phyloP scores from a whole-genome alignment of 495 filamentous ascomycete genomes.

The Neurospora intermedia region DNA sequence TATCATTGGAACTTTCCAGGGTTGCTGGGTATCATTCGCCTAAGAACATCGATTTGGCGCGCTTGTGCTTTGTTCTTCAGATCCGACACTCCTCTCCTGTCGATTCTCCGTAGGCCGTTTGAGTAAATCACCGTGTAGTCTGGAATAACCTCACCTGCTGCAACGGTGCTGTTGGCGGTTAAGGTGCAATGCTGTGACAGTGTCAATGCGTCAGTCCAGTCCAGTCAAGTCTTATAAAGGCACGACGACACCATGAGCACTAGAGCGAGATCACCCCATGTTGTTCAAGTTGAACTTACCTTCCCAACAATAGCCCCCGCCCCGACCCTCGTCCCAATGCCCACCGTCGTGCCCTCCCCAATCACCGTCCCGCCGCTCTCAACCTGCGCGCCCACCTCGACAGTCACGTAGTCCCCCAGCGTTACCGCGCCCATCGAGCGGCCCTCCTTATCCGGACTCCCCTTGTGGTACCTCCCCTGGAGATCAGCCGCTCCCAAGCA shows the following conservation, averaged over 20 bases:
- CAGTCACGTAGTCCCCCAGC: constrained; percentile 45
- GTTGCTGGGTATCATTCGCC: constrained; percentile 52
- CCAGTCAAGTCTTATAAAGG: background rate
- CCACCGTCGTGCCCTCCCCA: constrained; percentile 53
- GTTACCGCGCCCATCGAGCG: constrained; percentile 28
- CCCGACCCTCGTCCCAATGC: constrained; percentile 49
- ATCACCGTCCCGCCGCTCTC: constrained; percentile 48
- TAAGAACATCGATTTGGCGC: constrained; percentile 52
- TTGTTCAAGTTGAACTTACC: constrained; percentile 28
- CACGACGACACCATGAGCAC: background rate
- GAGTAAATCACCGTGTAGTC: constrained; percentile 61
- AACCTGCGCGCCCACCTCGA: constrained; percentile 52
- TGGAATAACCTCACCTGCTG: constrained; percentile 42
- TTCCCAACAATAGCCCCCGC: constrained; percentile 53
- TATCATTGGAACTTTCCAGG: constrained; percentile 44
- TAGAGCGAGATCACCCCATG: background rate
- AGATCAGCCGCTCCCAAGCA: constrained; percentile 39
- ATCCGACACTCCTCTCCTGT: constrained; percentile 43
- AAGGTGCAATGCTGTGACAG: constrained; percentile 45
- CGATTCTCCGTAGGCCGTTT: constrained; percentile 42
- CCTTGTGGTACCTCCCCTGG: constrained; percentile 8
- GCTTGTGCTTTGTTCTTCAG: constrained; percentile 44
- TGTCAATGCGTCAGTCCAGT: background rate
- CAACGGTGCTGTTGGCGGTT: constrained; percentile 39
- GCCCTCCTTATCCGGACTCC: constrained; percentile 5